Evolutionary conservation across 306 rosid genomes (phyloP).

Genomic region (Ziziphus jujuba): DNA sequence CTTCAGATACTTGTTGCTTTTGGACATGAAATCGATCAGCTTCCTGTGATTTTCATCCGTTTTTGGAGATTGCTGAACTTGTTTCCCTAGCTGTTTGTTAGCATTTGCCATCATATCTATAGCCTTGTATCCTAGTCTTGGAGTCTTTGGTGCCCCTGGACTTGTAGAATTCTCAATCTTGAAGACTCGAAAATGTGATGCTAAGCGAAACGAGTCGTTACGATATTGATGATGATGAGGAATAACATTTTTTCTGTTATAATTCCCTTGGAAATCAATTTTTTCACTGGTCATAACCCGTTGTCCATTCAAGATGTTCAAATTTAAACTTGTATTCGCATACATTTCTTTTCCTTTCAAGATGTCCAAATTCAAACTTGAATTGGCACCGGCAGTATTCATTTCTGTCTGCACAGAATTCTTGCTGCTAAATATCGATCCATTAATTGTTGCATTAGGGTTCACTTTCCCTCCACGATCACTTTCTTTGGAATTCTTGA

Average conservation of each 20-base stretch:
- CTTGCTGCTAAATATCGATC: no score
- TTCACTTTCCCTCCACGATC: no score
- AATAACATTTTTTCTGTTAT: background rate
- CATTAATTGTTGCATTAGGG: no score
- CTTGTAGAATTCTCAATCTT: conserved; percentile 11
- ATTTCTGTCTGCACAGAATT: background rate
- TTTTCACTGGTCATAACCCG: background rate
- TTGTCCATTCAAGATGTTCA: background rate
- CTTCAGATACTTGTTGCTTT: conserved; percentile 10
- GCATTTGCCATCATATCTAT: conserved; percentile 26
- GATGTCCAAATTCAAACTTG: no score
- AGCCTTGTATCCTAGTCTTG: conserved; percentile 5
- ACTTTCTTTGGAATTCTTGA: no score
- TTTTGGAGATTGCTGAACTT: conserved; percentile 5
- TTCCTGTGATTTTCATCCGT: background rate
- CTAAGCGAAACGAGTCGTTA: conserved; percentile 11
- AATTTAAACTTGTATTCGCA: no score
- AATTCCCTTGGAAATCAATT: background rate
- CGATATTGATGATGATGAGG: background rate
- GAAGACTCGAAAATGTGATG: conserved; percentile 16
- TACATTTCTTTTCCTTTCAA: no score
- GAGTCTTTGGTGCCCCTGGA: conserved; percentile 8
- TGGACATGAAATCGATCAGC: conserved; percentile 8
- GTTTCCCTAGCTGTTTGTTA: background rate
- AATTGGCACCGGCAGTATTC: background rate